Base-by-base conservation (phyloP, 352 stramenopile genomes). In the Globisporangium yorkense region DNA sequence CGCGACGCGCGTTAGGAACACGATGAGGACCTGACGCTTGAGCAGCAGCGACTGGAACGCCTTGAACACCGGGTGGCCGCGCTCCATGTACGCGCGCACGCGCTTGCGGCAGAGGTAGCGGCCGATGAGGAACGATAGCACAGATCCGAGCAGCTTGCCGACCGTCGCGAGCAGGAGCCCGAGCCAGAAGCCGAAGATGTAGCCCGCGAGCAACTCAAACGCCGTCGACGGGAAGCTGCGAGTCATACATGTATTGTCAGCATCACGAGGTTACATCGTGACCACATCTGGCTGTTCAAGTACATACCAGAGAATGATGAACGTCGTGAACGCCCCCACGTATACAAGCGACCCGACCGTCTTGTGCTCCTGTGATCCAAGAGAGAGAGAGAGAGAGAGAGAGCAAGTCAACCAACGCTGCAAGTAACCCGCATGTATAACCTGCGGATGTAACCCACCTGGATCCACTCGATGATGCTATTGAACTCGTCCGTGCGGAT, bases 111-210 rank as follows among this genome's bases (percentile, higher is more conserved):
- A 89, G 5, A 89, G 57, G 60, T 84, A 89, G 2, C 80, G 76
- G 20, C 83, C 83, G 35, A 93, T 87, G 54, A 63, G 52, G 41
- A 90, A 93, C 43, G 79, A 80, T 0, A 89, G 57, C 45, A 90
- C 63, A 1, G 77, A 93, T 33, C 84, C 80, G 31, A 74, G 48
- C 43, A 90, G 74, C 60, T 93, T 91, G 35, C 84, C 84, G 7
- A 68, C 60, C 0, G 74, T 87, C 29, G 83, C 75, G 27, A 93
- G 62, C 37, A 87, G 16, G 7, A 90, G 65, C 0, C 80, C 84
- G 40, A 87, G 71, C 75, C 76, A 89, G 49, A 91, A 87, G 56
- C 75, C 80, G 51, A 93, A 93, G 31, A 86, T 80, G 57, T 91
- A 91, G 37, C 84, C 80, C 1, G 84, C 80, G 20, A 90, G 57